Evolutionary conservation across 768 basidiomycete genomes (phyloP).

Genomic region (Austroboletus festivus): DNA sequence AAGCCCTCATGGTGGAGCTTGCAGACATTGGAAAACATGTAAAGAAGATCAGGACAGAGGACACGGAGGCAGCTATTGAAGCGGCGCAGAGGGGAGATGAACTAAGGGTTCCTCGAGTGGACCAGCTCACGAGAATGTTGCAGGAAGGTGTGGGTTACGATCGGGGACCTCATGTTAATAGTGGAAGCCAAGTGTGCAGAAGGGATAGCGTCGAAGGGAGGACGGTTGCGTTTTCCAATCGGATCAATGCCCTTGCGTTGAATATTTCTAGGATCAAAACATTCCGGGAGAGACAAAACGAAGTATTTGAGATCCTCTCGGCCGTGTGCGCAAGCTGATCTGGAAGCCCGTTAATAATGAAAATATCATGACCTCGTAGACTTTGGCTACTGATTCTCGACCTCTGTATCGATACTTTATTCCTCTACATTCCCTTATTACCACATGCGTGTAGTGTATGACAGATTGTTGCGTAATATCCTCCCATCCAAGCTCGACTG

Average conservation of each 20-base stretch:
- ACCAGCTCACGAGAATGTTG: conserved; percentile 55
- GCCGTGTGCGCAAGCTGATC: conserved; percentile 14
- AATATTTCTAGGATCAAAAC: conserved; percentile 66
- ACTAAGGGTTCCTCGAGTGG: conserved; percentile 46
- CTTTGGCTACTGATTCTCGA: background rate
- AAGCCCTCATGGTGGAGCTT: conserved; percentile 71
- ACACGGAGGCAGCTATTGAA: conserved; percentile 51
- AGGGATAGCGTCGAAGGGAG: conserved; percentile 58
- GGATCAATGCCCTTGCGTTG: conserved; percentile 72
- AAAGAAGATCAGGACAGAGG: conserved; percentile 48
- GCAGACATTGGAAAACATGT: conserved; percentile 51
- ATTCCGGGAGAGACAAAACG: conserved; percentile 68
- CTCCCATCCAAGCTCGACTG: no score
- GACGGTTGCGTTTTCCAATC: conserved; percentile 70
- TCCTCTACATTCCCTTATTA: background rate
- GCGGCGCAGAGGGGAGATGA: conserved; percentile 32
- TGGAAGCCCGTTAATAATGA: background rate
- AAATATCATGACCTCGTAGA: background rate
- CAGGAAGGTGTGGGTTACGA: conserved; percentile 55
- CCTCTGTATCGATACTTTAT: conserved; percentile 3
- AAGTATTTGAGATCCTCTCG: conserved; percentile 59
- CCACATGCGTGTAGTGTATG: background rate
- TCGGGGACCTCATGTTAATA: background rate
- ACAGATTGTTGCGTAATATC: no score
- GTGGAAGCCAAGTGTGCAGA: conserved; percentile 28